phyloP scores from a whole-genome alignment of 2,329 filamentous ascomycete genomes.

The Fusarium heterosporum region DNA sequence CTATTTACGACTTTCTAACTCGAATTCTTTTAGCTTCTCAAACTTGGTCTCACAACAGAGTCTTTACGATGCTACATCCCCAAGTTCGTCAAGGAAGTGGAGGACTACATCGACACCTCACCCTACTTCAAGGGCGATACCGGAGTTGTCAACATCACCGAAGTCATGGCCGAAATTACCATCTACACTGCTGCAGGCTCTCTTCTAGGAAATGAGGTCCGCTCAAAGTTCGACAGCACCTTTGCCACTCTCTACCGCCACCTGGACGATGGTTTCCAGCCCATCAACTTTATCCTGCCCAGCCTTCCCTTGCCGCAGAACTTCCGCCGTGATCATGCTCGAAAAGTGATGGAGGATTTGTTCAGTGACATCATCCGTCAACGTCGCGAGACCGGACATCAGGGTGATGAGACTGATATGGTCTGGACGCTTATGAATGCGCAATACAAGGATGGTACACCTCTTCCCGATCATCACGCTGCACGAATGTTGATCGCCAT shows the following conservation, averaged over 20 bases:
- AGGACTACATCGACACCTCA: slow-evolving; percentile 75
- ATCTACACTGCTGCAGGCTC: slow-evolving; percentile 91
- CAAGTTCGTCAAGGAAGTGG: slow-evolving; percentile 79
- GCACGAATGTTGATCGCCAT: slow-evolving; percentile 94
- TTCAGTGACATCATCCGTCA: slow-evolving; percentile 84
- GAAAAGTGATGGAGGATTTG: slow-evolving; percentile 80
- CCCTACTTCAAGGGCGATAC: slow-evolving; percentile 73
- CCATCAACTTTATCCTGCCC: slow-evolving; percentile 88
- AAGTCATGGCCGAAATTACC: slow-evolving; percentile 84
- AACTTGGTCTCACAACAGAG: slow-evolving; percentile 78
- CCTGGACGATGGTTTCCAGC: slow-evolving; percentile 87
- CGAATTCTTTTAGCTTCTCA: slow-evolving; percentile 71
- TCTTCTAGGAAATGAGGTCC: slow-evolving; percentile 85
- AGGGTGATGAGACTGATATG: slow-evolving; percentile 75
- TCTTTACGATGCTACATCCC: slow-evolving; percentile 79
- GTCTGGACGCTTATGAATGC: slow-evolving; percentile 90
- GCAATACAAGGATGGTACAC: slow-evolving; percentile 82
- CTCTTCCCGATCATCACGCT: slow-evolving; percentile 81
- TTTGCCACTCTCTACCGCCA: slow-evolving; percentile 88
- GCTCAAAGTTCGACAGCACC: slow-evolving; percentile 80
- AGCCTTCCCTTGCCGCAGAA: slow-evolving; percentile 90
- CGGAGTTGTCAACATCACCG: slow-evolving; percentile 77
- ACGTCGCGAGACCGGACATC: slow-evolving; percentile 66
- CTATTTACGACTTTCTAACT: neutral
- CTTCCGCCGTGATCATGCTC: slow-evolving; percentile 80